A percentile compares a stretch with the other conserved stretches of the same genome.
Evolutionary conservation across 169 alveolate species (phyloP).

Genomic region (Plasmodium ovale): DNA sequence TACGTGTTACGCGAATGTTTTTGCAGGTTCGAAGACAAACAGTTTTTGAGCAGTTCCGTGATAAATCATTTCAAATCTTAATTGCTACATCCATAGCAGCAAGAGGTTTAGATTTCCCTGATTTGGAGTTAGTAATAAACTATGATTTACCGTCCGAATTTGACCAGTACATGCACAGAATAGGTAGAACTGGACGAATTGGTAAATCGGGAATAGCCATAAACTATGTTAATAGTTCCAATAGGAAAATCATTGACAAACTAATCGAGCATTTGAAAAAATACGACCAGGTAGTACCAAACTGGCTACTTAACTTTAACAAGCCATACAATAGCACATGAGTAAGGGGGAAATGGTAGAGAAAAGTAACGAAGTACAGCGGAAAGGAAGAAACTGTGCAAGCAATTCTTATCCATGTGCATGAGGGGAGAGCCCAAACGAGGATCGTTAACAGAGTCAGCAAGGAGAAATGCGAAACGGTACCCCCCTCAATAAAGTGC

Average conservation of each 20-base stretch:
- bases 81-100: slow-evolving; percentile 99
- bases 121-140: slow-evolving; percentile 95
- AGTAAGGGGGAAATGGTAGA: no score
- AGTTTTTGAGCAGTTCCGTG: slow-evolving; percentile 28
- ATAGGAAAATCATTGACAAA: slow-evolving; percentile 89
- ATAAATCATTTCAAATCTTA: slow-evolving; percentile 87
- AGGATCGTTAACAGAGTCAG: no score
- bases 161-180: slow-evolving; percentile 99
- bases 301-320: slow-evolving; percentile 78
- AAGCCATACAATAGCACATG: no score
- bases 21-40: slow-evolving; percentile 31
- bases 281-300: slow-evolving; percentile 82
- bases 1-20: neutral
- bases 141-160: slow-evolving; percentile 98
- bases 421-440: no score
- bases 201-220: slow-evolving; percentile 98
- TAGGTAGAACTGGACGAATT: slow-evolving; percentile 99
- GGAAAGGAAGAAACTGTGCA: no score
- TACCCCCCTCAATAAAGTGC: no score
- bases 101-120: slow-evolving; percentile 97
- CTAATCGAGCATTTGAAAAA: slow-evolving; percentile 85
- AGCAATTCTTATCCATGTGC: no score
- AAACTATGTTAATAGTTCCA: slow-evolving; percentile 92
- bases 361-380: no score
- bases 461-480: no score